Evolutionary conservation across 208 protist genomes (phyloP), one percentile per base, ranked within the genome.

Genomic region (Novymonas esmeraldas): DNA sequence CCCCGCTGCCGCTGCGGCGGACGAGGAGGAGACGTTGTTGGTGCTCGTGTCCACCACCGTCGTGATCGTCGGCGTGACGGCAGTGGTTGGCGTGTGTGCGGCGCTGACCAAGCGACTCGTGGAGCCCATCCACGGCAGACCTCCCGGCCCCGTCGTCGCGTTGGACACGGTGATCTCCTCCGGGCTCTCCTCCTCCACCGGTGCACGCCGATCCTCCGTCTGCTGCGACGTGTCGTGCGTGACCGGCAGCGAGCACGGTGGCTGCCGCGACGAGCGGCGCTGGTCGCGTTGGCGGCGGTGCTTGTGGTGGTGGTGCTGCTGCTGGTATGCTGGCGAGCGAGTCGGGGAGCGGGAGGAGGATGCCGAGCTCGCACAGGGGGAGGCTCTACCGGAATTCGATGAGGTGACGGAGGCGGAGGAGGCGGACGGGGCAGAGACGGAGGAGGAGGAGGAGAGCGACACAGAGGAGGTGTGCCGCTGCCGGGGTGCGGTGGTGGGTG

Each of bases 121-220:
- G 2, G 52, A 48, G 14, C 16, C 31, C 22, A 1, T 46, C 13
- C 38, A 3, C 13, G 46, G 10, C 1, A 44, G 33, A 33, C 48
- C 63, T 41, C 31, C n/a, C 5, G 18, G 41, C 28, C 29, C 22
- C 2, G 34, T 59, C 20, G 24, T 18, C 3, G 0, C 9, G 45
- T 41, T 38, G 7, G 41, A 3, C 14, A 60, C n/a, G 14, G 16
- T n/a, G 28, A 76, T 34, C 24, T 75, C 69, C 61, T 76, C 57
- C 0, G 55, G 16, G 22, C 28, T 29, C n/a, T 65, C 61, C 2
- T 70, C 56, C 45, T 69, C 62, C 10, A 6, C 31, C 16, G 14
- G 16, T 1, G 70, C 44, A 6, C 70, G 70, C 2, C n/a, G 29
- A 26, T 65, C 70, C 26, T 76, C 70, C 4, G 55, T 51, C 0